phyloP scores from a whole-genome alignment of 306 rosid genomes.

The Cucurbita pepo region DNA sequence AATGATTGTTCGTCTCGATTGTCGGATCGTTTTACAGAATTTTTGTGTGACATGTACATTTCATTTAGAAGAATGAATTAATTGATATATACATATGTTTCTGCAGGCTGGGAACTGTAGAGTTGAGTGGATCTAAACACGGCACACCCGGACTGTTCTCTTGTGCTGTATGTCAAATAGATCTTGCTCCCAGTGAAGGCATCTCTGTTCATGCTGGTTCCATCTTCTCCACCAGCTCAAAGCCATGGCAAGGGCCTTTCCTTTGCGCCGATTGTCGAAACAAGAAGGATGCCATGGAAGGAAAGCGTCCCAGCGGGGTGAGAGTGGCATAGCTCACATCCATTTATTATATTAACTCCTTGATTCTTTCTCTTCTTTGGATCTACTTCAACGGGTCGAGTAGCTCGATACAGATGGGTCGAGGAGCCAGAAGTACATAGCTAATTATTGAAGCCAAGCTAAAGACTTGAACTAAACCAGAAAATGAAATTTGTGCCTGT shows the following conservation, averaged over 20 bases:
- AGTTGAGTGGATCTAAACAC: constrained; percentile 28
- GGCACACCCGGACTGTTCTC: constrained; percentile 67
- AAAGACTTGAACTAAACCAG: background rate
- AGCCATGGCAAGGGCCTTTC: constrained; percentile 98
- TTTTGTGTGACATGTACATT: background rate
- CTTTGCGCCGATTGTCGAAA: constrained; percentile 73
- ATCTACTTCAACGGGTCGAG: background rate
- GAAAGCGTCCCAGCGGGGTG: constrained; percentile 81
- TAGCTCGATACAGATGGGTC: background rate
- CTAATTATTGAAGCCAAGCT: constrained; percentile 1
- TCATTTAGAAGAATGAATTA: background rate
- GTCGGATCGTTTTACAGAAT: background rate
- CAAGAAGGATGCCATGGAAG: constrained; percentile 98
- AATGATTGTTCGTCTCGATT: background rate
- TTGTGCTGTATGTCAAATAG: constrained; percentile 87
- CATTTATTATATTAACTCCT: constrained; percentile 19
- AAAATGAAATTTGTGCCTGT: background rate
- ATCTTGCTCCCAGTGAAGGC: constrained; percentile 83
- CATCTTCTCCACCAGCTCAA: constrained; percentile 76
- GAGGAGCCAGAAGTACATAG: background rate
- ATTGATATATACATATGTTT: constrained; percentile 4
- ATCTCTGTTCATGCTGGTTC: constrained; percentile 89
- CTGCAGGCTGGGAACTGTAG: constrained; percentile 79
- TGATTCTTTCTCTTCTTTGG: constrained; percentile 10
- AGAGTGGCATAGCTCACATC: constrained; percentile 42